Evolutionary conservation across 208 protist genomes (phyloP), one percentile per base, ranked within the genome.

Genomic region (Porcisia deanei): DNA sequence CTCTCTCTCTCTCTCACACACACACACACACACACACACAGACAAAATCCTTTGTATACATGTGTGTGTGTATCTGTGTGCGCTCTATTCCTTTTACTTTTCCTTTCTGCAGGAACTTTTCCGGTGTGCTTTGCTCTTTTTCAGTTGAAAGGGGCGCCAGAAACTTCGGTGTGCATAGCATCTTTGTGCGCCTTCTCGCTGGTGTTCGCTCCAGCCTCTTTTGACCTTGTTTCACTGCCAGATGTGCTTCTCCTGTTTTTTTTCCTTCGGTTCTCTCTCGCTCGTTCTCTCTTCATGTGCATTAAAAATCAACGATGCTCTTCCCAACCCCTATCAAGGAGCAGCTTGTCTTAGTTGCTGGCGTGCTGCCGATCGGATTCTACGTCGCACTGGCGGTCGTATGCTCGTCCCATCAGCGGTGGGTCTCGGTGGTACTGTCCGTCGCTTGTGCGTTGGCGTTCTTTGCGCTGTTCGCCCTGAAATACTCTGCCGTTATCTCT

Each of bases 311-410:
- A 30, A 59, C 12, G 14, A 75, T 75, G 76, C 1, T 57, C 18
- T 34, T 34, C 10, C 18, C 20, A 22, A 10, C n/a, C 25, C 20
- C 25, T 20, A 41, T 49, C 64, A 39, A 72, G 10, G 64, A 39
- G 65, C 85, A 66, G n/a, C n/a, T 63, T 41, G 12, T 85, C 47
- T 85, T 75, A 70, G 72, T 81, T 49, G 54, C 69, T 70, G 74
- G 76, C 8, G 45, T 81, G 10, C 22, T 86, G 6, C 76, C 87
- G 0, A 65, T 77, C n/a, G 55, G 37, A 1, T 92, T 89, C 71
- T 86, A 85, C 71, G n/a, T 86, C 20, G 75, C 80, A 37, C 57
- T 92, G 57, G 70, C 69, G 1, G 64, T 89, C 2, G 75, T 85
- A 8, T 81, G 71, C 30, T 75, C 78, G 18, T 45, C 80, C 6